Evolutionary conservation across 352 stramenopile genomes (phyloP).

Genomic region (Globisporangium nagaii): DNA sequence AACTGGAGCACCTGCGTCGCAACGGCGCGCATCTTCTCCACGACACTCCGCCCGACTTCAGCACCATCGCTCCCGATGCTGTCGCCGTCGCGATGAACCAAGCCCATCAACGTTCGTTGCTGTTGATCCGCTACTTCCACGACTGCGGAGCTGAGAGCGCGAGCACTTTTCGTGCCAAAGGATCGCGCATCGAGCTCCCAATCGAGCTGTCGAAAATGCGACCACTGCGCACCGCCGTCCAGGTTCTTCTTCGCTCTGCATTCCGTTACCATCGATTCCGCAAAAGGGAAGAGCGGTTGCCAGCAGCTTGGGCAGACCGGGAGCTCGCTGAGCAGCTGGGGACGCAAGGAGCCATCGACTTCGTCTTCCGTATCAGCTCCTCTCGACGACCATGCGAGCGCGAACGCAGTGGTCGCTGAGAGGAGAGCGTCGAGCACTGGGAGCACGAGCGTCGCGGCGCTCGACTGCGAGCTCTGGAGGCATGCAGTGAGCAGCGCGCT

Average conservation of each 20-base stretch:
- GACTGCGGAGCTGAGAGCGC: neutral
- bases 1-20: neutral
- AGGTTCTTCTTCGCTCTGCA: neutral
- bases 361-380: neutral
- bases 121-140: slow-evolving; percentile 1
- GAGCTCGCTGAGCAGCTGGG: neutral
- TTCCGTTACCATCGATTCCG: neutral
- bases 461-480: neutral
- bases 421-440: slow-evolving; percentile 2
- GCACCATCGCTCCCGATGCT: neutral
- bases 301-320: neutral
- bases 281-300: neutral
- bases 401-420: neutral
- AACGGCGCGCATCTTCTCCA: neutral
- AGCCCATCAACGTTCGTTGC: neutral
- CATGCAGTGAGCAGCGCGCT: slow-evolving; percentile 1
- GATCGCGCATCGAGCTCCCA: neutral
- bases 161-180: slow-evolving; percentile 5
- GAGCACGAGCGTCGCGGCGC: neutral
- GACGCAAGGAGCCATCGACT: neutral
- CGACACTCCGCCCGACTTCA: neutral
- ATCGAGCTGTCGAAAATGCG: neutral
- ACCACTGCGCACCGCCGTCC: neutral
- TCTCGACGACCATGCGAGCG: neutral
- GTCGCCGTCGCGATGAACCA: neutral